Evolutionary conservation across 192 early-diverging fungal species (phyloP).

Genomic region (Coemansia sp.): DNA sequence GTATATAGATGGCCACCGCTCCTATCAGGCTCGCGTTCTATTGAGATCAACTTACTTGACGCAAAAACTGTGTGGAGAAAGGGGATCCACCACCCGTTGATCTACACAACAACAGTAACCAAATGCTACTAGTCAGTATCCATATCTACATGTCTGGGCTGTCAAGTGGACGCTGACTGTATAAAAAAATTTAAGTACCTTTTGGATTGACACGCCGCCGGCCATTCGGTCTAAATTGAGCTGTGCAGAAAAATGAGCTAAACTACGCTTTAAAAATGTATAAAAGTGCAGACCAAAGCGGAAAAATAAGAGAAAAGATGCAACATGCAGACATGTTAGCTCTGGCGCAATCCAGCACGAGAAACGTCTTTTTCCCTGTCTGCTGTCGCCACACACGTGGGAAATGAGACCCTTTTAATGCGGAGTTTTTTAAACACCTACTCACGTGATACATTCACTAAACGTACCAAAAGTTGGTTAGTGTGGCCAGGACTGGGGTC

Average conservation of each 20-base stretch:
- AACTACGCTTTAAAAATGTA: no score
- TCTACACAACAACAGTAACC: slow-evolving; percentile 16
- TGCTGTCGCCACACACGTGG: no score
- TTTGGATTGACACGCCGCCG: background rate
- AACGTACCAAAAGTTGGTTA: no score
- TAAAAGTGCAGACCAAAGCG: no score
- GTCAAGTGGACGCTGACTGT: background rate
- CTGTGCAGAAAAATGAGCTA: no score
- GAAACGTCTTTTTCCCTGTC: no score
- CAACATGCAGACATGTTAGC: no score
- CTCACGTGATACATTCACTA: no score
- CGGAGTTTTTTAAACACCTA: background rate
- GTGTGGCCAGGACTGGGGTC: no score
- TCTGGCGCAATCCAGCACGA: no score
- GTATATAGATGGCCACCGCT: background rate
- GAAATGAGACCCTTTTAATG: background rate
- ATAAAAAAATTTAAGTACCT: background rate
- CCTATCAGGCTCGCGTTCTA: background rate
- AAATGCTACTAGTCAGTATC: background rate
- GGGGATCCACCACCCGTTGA: slow-evolving; percentile 54
- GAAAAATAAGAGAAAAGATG: background rate
- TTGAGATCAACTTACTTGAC: slow-evolving; percentile 28
- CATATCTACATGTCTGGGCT: background rate
- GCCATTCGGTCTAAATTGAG: no score
- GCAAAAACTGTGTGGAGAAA: slow-evolving; percentile 54